Conservation (phyloP, 371 early-diverging fungal species). For the Actinomucor elegans region DNA sequence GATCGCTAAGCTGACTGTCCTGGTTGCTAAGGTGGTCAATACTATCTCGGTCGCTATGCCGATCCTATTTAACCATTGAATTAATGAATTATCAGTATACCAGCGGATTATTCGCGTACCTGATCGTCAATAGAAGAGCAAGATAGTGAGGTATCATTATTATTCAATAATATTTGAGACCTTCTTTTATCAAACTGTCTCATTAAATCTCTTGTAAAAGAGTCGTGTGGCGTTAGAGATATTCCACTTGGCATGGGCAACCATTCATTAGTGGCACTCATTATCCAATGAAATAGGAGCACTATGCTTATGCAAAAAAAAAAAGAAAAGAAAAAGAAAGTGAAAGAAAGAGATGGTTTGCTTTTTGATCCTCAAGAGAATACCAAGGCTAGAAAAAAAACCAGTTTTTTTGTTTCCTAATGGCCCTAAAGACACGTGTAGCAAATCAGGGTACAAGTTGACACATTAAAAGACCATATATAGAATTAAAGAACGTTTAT, state of each 20-base stretch:
- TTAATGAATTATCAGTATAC: neutral
- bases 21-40: too few species aligned
- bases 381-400: slow-evolving; percentile 8
- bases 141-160: neutral
- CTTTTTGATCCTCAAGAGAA: too few species aligned
- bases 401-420: slow-evolving; percentile 1
- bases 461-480: neutral
- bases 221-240: slow-evolving; percentile 17
- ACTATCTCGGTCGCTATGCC: too few species aligned
- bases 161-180: neutral
- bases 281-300: too few species aligned
- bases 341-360: neutral
- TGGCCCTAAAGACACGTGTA: slow-evolving; percentile 2
- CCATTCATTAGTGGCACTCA: too few species aligned
- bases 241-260: slow-evolving; percentile 32
- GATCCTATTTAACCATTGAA: neutral
- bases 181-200: slow-evolving; percentile 21
- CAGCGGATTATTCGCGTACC: too few species aligned
- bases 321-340: slow-evolving; percentile 2
- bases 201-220: slow-evolving; percentile 29
- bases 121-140: neutral
- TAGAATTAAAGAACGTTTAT: slow-evolving; percentile 1
- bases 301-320: too few species aligned
- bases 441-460: too few species aligned
- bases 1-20: too few species aligned